Base-by-base conservation (phyloP, 306 rosid species). In the Herpetospermum pedunculosum region DNA sequence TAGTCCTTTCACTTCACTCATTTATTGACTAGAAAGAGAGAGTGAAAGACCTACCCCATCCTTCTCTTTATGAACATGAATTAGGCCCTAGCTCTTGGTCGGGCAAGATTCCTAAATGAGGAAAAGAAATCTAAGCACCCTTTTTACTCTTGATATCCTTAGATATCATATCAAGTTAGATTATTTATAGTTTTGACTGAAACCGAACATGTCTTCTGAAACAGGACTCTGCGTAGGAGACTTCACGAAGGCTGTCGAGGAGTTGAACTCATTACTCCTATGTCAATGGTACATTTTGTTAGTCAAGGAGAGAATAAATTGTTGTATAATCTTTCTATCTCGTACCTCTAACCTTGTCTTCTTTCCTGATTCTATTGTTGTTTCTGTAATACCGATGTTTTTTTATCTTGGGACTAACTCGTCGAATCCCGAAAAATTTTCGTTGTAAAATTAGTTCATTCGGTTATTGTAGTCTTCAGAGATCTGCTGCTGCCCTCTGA, bases 231-330 rank as follows among this genome's bases (percentile, higher is more conserved):
- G 74, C 41, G 0, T 70, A 46, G 57, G 37, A 46, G 41, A 70
- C 55, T 18, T 46, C 37, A 1, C 18, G 74, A 29, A 29, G 74
- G 29, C 58, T 47, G 28, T 1, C 5, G 12, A 16, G 74, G 54
- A 70, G 41, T 46, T 15, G 55, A 43, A 69, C 23, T 6, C 55
- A 29, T 32, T 28, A 18, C 4, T 4, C 58, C 58, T 15, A 46
- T 28, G 74, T 18, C 57, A 70, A 70, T 70, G 74, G 40, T 46
- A 70, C 74, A 70, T 44, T 46, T 70, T 70, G 74, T 70, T 70
- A 70, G 74, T 49, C 58, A 30, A 70, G 35, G 74, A 70, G 43
- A 46, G 74, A 70, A 70, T 28, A 70, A 47, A 28, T 29, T 28
- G 38, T 69, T 46, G 58, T 70, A 70, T 46, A 70, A 70, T 70